Conservation (phyloP, 495 filamentous ascomycete species). For the Xylaria grammica region DNA sequence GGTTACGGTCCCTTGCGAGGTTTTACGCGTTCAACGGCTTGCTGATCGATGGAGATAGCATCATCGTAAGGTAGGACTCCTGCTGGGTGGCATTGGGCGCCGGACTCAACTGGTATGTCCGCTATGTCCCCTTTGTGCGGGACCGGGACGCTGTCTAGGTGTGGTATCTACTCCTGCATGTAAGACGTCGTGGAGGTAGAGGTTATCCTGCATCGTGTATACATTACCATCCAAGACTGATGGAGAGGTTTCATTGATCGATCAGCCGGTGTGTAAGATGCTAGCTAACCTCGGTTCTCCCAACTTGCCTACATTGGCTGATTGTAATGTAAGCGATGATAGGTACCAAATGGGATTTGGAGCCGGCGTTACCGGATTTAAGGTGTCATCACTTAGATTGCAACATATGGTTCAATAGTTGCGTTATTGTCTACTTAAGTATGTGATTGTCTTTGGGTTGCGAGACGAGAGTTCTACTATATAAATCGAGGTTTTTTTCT, state of each 20-base stretch:
- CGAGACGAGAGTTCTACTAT: too few species aligned
- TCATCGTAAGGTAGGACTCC: too few species aligned
- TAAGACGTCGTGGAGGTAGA: not conserved
- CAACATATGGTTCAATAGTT: too few species aligned
- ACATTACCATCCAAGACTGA: too few species aligned
- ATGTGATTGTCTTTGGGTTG: too few species aligned
- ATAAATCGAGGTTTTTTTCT: not conserved
- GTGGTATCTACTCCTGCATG: not conserved
- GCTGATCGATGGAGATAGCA: not conserved
- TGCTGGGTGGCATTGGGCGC: not conserved
- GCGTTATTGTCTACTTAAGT: too few species aligned
- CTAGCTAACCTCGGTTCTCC: too few species aligned
- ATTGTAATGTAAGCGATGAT: conserved; percentile 3
- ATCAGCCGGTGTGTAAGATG: too few species aligned
- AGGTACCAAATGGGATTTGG: too few species aligned
- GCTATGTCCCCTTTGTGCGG: not conserved
- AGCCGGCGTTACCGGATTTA: conserved; percentile 6
- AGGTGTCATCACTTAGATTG: too few species aligned
- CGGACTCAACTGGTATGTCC: not conserved
- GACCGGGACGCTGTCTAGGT: not conserved
- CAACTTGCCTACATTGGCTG: not conserved
- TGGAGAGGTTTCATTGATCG: too few species aligned
- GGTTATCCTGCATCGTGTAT: not conserved
- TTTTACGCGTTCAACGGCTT: not conserved
- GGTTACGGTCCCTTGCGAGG: not conserved